Evolutionary conservation across 306 rosid genomes (phyloP), one percentile per base, ranked within the genome.

Genomic region (Trichosanthes truncata): DNA sequence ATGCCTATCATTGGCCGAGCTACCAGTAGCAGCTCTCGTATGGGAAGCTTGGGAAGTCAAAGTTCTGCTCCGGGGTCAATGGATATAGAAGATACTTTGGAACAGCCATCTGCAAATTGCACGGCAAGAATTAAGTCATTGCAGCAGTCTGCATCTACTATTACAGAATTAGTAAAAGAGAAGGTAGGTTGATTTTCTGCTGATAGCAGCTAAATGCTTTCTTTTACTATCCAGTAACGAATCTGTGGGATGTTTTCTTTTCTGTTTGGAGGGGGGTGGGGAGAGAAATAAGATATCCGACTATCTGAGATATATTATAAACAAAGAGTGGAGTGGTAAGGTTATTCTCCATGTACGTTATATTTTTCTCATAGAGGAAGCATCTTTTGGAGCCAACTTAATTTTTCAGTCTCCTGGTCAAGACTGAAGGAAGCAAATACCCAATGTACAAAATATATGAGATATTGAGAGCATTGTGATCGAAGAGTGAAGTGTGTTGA

Each of bases 61-160:
- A 91, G 89, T 83, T 93, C 94, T 86, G 96, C 91, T 84, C 98
- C 87, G 71, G 96, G 98, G 87, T 96, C 99, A 79, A 82, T 87
- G 74, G 98, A 91, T 85, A 87, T 80, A 21, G 88, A 85, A 79
- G 96, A 96, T 77, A 43, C 83, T 74, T 80, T 85, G 65, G 96
- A 93, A 86, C 96, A 91, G 78, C 97, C 99, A 83, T 93, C 98
- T 61, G 78, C 89, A 65, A 79, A 91, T 85, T 91, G 92, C 91
- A 85, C 84, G 88, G 89, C 89, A 41, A 85, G 97, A 87, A 83
- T 96, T 23, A 93, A 88, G 78, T 96, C 97, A 60, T 85, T 96
- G 88, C 92, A 90, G 87, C 88, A 87, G 83, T 91, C 92, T 85
- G 98, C 95, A 73, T 86, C 90, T 78, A 81, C 94, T 57, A 87